Percentiles rank a stretch among this genome's conserved stretches.
Evolutionary conservation across 108 stramenopile species (phyloP).

Genomic region (Seminavis robusta): DNA sequence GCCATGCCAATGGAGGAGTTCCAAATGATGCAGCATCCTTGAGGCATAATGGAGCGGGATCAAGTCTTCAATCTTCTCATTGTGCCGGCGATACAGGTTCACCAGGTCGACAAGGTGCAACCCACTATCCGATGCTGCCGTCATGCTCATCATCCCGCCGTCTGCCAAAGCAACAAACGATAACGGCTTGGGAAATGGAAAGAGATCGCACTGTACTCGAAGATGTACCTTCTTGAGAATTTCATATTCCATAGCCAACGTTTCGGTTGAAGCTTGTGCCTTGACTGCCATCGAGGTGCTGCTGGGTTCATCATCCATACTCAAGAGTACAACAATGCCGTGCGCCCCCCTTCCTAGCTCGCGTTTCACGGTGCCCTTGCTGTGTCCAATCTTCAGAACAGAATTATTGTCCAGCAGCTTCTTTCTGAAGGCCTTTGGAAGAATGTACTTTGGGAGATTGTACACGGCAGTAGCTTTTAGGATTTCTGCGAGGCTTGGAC

Average conservation of each 20-base stretch:
- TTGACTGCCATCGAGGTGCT: constrained; percentile 54
- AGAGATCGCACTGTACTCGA: constrained; percentile 26
- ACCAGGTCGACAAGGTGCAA: constrained; percentile 71
- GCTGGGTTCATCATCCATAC: constrained; percentile 10
- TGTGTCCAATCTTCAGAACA: constrained; percentile 47
- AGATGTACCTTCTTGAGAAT: constrained; percentile 40
- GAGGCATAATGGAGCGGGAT: constrained; percentile 72
- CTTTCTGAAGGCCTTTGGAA: constrained; percentile 16
- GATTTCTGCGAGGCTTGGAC: too few relatives aligned
- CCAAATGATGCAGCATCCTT: constrained; percentile 59
- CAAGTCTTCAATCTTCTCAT: constrained; percentile 61
- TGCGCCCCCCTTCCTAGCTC: constrained; percentile 75
- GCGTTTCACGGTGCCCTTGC: constrained; percentile 30
- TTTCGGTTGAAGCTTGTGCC: constrained; percentile 67
- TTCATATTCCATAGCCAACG: constrained; percentile 67
- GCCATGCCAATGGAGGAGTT: constrained; percentile 66
- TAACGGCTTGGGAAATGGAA: constrained; percentile 55
- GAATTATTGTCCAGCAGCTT: too few relatives aligned
- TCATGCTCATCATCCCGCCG: constrained; percentile 70
- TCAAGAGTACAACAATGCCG: constrained; percentile 61
- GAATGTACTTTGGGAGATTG: constrained; percentile 1
- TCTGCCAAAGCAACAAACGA: constrained; percentile 60
- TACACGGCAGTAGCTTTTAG: too few relatives aligned
- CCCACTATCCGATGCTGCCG: constrained; percentile 67
- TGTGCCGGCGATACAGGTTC: constrained; percentile 57